phyloP scores from a whole-genome alignment of 306 rosid species.

The Cyamopsis tetragonoloba region DNA sequence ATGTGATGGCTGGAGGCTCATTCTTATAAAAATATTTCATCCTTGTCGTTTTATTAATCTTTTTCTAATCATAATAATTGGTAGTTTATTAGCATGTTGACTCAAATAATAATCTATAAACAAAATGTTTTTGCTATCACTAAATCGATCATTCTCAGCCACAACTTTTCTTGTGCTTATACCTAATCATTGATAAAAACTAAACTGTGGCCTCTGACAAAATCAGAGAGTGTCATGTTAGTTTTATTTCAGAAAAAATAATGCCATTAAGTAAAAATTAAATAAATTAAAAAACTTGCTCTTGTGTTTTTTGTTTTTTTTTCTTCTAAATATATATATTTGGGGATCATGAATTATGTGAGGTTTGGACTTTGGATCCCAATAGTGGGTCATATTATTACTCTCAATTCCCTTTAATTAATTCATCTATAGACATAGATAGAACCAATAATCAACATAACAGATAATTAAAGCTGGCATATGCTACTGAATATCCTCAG shows the following conservation, averaged over 20 bases:
- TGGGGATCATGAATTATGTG: background rate
- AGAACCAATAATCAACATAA: background rate
- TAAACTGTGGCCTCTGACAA: background rate
- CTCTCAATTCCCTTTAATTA: background rate
- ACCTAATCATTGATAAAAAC: constrained; percentile 24
- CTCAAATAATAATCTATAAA: background rate
- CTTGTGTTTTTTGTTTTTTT: constrained; percentile 11
- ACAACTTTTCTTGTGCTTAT: background rate
- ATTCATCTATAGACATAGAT: background rate
- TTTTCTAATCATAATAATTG: background rate
- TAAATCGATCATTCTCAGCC: constrained; percentile 19
- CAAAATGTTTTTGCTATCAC: constrained; percentile 7
- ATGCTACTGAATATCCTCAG: constrained; percentile 22
- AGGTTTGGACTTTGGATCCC: constrained; percentile 10
- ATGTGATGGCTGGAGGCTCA: background rate
- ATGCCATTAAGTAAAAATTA: background rate
- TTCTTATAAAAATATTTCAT: background rate
- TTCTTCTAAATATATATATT: background rate
- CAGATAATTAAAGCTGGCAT: constrained; percentile 8
- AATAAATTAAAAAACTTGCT: too few relatives aligned
- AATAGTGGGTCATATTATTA: constrained; percentile 15
- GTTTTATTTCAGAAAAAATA: background rate
- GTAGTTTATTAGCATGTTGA: background rate
- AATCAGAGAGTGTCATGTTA: background rate
- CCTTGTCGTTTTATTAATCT: background rate